Conservation (phyloP, 179 eudicot genomes). For the Dionaea muscipula region DNA sequence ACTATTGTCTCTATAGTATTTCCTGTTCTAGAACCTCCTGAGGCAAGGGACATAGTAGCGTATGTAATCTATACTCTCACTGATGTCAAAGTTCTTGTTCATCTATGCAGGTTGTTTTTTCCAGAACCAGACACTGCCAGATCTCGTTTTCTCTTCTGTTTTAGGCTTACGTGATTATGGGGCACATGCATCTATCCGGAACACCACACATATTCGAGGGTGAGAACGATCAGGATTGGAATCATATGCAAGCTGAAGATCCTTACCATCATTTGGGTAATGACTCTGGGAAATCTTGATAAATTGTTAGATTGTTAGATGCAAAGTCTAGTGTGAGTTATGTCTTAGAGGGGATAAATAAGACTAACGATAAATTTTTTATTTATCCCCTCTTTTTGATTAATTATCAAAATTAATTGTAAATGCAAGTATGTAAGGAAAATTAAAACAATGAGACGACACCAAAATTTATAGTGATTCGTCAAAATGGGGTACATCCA, state of each 20-base stretch:
- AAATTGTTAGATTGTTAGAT: neutral
- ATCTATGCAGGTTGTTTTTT: constrained; percentile 29
- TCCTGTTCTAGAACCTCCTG: neutral
- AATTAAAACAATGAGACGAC: too few relatives aligned
- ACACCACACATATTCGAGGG: constrained; percentile 46
- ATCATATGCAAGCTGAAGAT: constrained; percentile 45
- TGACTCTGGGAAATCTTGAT: constrained; percentile 4
- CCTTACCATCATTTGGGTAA: constrained; percentile 53
- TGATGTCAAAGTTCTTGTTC: constrained; percentile 2
- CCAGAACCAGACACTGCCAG: constrained; percentile 2
- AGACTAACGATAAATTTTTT: too few relatives aligned
- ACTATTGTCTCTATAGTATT: too few relatives aligned
- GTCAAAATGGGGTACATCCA: too few relatives aligned
- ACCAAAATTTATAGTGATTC: too few relatives aligned
- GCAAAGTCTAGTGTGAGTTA: too few relatives aligned
- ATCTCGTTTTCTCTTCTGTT: neutral
- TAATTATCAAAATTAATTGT: too few relatives aligned
- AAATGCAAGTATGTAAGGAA: too few relatives aligned
- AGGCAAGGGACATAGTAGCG: neutral
- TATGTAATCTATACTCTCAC: neutral
- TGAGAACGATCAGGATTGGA: constrained; percentile 65
- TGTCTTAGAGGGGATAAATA: too few relatives aligned
- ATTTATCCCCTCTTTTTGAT: too few relatives aligned
- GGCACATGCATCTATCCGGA: constrained; percentile 46
- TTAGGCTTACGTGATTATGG: constrained; percentile 34